Base-by-base conservation (phyloP, 148 eudicot genomes). In the Drosera capensis region DNA sequence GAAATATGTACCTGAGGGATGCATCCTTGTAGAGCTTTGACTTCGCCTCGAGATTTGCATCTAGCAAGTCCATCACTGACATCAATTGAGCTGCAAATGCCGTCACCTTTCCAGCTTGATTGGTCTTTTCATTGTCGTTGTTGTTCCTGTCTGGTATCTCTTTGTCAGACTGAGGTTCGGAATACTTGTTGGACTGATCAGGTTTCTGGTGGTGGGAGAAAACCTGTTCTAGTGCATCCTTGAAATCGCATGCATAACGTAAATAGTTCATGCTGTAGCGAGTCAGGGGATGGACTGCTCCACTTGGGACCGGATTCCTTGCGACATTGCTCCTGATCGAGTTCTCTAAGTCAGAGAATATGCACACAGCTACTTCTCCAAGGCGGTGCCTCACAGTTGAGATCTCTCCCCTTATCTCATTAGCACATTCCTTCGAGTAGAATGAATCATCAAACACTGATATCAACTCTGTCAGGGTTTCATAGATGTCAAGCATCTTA, bases 251-350 rank as follows among this genome's bases (percentile, higher is more conserved):
- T 0, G 96, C 71, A n/a, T 74, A 77, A 40, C 72, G 43, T 0
- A 88, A 52, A 50, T 80, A 83, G 40, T 88, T 88, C 80, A 88
- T 70, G 9, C 80, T 90, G 63, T 83, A 83, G 0, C 96, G 77
- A 8, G 94, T 83, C 40, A 88, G 61, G 1, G 94, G 96, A 55
- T 88, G 96, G 17, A 88, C 76, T 0, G 83, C 92, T 3, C 96
- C 96, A 0, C 83, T 75, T 0, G 94, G 92, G 20, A 75, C 79
- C 0, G 83, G 72, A 3, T 62, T 72, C 49, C 50, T 71, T 0
- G 83, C 73, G 1, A 50, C 67, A 16, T 88, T 94, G 2, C 57
- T 67, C 25, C 53, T 68, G 30, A 88, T 88, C 0, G 86, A 77
- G 38, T 62, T 80, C 52, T 88, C 90, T 0, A 88, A 65, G 49